A percentile compares a stretch with the other conserved stretches of the same genome.
These are phyloP conservation scores for Aschersonia sp. DNA, from an alignment of 2,329 filamentous ascomycete genomes.

Conservation along the genomic window DNA sequence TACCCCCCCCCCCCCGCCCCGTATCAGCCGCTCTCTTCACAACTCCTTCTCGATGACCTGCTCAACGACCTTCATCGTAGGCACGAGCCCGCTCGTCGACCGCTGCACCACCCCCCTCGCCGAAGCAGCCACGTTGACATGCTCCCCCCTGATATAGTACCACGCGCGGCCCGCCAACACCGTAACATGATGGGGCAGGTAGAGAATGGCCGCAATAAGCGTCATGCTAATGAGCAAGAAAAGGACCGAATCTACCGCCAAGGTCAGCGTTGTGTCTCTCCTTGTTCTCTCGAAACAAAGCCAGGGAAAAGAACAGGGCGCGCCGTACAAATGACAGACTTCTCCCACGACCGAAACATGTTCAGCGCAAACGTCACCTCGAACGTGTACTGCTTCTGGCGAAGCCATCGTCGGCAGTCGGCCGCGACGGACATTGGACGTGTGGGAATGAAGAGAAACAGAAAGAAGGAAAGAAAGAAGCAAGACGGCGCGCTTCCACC, in stretches of 20 bases:
- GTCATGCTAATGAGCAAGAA: conserved; percentile 83
- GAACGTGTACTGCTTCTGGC: conserved; percentile 94
- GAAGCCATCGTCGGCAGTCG: conserved; percentile 64
- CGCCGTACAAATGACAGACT: conserved; percentile 90
- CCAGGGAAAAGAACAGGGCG: conserved; percentile 16
- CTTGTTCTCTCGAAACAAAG: neutral
- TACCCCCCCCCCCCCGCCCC: neutral
- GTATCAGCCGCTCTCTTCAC: neutral
- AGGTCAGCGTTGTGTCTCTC: too few relatives aligned
- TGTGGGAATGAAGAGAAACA: neutral
- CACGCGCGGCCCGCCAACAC: conserved; percentile 74
- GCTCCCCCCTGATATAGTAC: conserved; percentile 89
- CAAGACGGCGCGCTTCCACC: neutral
- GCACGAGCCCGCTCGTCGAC: conserved; percentile 5
- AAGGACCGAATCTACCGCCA: conserved; percentile 61
- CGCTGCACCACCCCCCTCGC: conserved; percentile 18
- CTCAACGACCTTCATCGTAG: neutral
- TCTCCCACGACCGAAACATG: conserved; percentile 93
- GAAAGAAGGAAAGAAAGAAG: neutral
- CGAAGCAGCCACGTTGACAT: conserved; percentile 30
- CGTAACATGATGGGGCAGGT: conserved; percentile 82
- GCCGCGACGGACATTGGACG: conserved; percentile 4
- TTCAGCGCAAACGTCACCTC: conserved; percentile 95
- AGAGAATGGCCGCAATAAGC: conserved; percentile 74
- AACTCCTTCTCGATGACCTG: neutral